Base-by-base conservation (phyloP, 192 early-diverging fungal species). In the Backusella tarrabulga region DNA sequence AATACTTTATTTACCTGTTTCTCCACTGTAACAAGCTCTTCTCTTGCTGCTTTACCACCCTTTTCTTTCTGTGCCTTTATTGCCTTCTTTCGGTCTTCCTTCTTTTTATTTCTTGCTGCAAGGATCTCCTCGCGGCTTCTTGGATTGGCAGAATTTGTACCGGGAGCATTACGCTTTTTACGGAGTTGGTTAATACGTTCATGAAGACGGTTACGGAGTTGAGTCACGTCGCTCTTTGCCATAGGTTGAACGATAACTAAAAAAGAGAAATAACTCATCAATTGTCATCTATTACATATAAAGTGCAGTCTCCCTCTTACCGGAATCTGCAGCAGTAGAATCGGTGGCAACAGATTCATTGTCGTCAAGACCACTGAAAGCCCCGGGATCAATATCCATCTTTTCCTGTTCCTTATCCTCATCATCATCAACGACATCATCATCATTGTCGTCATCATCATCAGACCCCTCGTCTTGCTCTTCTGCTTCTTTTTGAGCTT, bases 91-190 rank as follows among this genome's bases (percentile, higher is more conserved):
- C 85, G 80, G 67, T 87, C 85, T 83, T 89, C 87, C 87, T 91
- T 88, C 79, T 86, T 84, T 85, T 90, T 92, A 79, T 91, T 80
- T 79, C 95, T 90, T 80, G 86, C 91, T 74, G 95, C 89, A 63
- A 95, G 81, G 77, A 95, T 90, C 12, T 93, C 93, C 68, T 95
- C 91, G 42, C 94, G 84, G 63, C 87, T 88, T 21, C 82, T 80
- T 12, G 89, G 86, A 36, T 86, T 87, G 19, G 87, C 76, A 4
- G 80, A 60, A 35, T 86, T 87, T 69, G 78, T 81, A 46, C 85
- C 84, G 26, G 88, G 86, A 34, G 90, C 91, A 77, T 90, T 87
- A 72, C 93, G 89, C 60, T 91, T 90, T 42, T 88, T 80, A 35
- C 90, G 87, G 60, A 92, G 76, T 60, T 80, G 72, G 32, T 80